A percentile compares a stretch with the other conserved stretches of the same genome.
These are phyloP conservation scores for Dothideomycetes sp. DNA, from an alignment of 2,329 filamentous ascomycete species.

Conservation along the genomic window DNA sequence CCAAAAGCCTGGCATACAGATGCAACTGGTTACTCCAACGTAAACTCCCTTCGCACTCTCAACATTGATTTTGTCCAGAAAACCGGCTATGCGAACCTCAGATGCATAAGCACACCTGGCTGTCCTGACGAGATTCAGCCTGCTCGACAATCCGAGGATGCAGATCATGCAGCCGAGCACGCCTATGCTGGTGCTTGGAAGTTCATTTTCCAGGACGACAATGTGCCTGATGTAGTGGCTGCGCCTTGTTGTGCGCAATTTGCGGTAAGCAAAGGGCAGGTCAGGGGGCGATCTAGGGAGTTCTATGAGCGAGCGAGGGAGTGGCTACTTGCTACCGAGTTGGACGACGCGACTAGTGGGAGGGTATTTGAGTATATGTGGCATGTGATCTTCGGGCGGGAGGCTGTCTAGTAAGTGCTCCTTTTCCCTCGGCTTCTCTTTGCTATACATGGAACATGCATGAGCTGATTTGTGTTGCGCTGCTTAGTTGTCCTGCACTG, in stretches of 20 bases:
- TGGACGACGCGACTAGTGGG: conserved; percentile 40
- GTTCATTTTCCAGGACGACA: conserved; percentile 31
- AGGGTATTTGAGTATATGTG: conserved; percentile 54
- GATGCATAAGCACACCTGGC: conserved; percentile 13
- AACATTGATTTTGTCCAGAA: conserved; percentile 11
- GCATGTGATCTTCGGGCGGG: conserved; percentile 28
- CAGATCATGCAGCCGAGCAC: conserved; percentile 8
- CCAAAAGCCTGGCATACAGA: conserved; percentile 19
- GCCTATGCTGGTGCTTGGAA: conserved; percentile 31
- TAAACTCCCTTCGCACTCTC: conserved; percentile 13
- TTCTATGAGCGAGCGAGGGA: conserved; percentile 48
- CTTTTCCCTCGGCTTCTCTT: too few species aligned
- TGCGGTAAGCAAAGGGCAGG: conserved; percentile 43
- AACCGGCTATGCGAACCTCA: conserved; percentile 16
- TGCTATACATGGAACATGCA: too few species aligned
- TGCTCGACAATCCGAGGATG: conserved; percentile 10
- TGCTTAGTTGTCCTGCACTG: conserved; percentile 3
- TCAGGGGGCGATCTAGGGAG: conserved; percentile 35
- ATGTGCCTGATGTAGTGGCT: conserved; percentile 31
- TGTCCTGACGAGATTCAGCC: conserved; percentile 15
- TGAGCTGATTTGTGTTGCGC: too few species aligned
- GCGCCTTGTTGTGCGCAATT: conserved; percentile 41
- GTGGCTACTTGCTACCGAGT: conserved; percentile 46
- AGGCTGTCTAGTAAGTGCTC: neutral
- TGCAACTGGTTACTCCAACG: conserved; percentile 14